Evolutionary conservation across 768 basidiomycete genomes (phyloP), one percentile per base, ranked within the genome.

Genomic region (Agaricus blazei): DNA sequence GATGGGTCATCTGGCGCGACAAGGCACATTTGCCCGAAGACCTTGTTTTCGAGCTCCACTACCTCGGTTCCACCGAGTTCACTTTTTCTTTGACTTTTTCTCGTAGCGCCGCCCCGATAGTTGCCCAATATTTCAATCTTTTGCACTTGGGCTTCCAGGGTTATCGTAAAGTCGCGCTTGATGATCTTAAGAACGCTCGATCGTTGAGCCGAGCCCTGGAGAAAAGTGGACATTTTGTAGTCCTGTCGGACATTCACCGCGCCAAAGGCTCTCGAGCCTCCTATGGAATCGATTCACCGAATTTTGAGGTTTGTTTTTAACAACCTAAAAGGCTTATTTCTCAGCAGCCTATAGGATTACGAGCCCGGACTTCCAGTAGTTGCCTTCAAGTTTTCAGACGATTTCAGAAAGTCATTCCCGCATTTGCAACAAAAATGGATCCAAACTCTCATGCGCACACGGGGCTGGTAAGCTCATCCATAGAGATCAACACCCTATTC

Each of bases 1-100:
- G 87, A 11, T 88, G 84, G 83, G 73, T 85, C 24, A 65, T 89
- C 55, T 88, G 84, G 83, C 73, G 84, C 43, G 78, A 83, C 64
- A 79, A 84, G 64, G 72, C 72, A 28, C 77, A 78, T 60, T 76
- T 90, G 1, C 87, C 84, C 3, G 84, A 87, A 61, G 78, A 87
- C 34, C 75, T 90, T 54, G 82, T 90, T 46, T 88, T 90, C 60
- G 85, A 87, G 69, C 74, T 87, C 14, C 83, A 55, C 24, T 77
- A 80, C 60, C 69, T 78, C 46, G 79, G 77, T 31, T 77, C 80
- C 15, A 76, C 79, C 15, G 81, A 96, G 67, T 94, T 93, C 67
- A 87, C 87, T 1, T 88, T 84, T 68, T 83, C 82, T 4, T 72
- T 85, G 60, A 83, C 83, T 61, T 47, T 48, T 31, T 54, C 53